phyloP scores from a whole-genome alignment of 2,329 filamentous ascomycete species.

The Talaromyces pinophilus region DNA sequence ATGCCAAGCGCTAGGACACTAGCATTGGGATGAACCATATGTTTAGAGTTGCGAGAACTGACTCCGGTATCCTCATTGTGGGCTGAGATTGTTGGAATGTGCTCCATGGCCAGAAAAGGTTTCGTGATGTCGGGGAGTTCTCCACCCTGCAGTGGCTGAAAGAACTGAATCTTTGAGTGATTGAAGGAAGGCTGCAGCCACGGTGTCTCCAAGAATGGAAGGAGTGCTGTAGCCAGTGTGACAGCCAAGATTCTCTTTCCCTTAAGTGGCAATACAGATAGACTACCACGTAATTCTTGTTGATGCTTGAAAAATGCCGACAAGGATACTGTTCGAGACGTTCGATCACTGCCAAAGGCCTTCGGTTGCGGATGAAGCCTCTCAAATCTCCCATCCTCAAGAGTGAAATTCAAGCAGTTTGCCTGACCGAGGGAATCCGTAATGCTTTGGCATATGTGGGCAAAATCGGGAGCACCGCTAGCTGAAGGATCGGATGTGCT shows the following conservation, averaged over 20 bases:
- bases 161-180: not conserved
- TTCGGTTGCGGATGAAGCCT: not conserved
- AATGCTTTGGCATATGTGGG: not conserved
- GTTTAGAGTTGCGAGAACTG: too few relatives aligned
- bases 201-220: not conserved
- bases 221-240: not conserved
- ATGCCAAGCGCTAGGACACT: not conserved
- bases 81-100: not conserved
- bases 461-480: not conserved
- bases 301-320: not conserved
- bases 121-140: not conserved
- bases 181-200: not conserved
- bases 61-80: not conserved
- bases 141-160: not conserved
- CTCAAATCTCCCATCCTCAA: not conserved
- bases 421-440: not conserved
- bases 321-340: not conserved
- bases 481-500: too few relatives aligned
- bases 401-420: not conserved
- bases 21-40: not conserved
- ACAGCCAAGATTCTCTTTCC: not conserved
- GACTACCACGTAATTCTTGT: not conserved
- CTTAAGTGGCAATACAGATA: not conserved
- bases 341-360: not conserved
- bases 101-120: not conserved